Conservation (phyloP, 192 early-diverging fungal genomes). For the Pilobolus umbonatus region DNA sequence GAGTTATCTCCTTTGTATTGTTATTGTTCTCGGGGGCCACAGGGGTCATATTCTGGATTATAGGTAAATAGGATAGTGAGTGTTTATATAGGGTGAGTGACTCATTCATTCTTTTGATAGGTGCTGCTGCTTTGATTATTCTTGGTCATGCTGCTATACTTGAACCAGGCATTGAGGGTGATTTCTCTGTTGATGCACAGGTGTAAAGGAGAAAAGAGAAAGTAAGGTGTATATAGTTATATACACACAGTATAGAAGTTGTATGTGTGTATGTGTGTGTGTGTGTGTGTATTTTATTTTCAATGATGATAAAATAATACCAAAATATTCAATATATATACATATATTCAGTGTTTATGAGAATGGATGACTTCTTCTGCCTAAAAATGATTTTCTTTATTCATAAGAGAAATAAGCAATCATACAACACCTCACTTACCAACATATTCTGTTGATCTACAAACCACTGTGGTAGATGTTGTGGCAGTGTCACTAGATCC, state of each 20-base stretch:
- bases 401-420: no score
- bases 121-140: slow-evolving; percentile 52
- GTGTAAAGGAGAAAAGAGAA: no score
- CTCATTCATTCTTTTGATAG: slow-evolving; percentile 18
- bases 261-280: neutral
- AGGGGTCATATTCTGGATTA: slow-evolving; percentile 56
- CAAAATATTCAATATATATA: neutral
- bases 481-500: slow-evolving; percentile 84
- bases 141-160: slow-evolving; percentile 53
- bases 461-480: slow-evolving; percentile 77
- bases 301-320: neutral
- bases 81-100: neutral
- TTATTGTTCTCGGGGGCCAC: slow-evolving; percentile 49
- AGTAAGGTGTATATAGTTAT: no score
- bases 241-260: no score
- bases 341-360: no score
- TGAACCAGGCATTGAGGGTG: slow-evolving; percentile 50
- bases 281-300: slow-evolving; percentile 1
- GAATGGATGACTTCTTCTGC: no score
- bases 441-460: slow-evolving; percentile 61
- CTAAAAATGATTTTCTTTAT: no score
- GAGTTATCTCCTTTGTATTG: slow-evolving; percentile 40
- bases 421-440: no score
- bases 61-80: slow-evolving; percentile 34
- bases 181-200: slow-evolving; percentile 43